Evolutionary conservation across 2,329 filamentous ascomycete species (phyloP), one percentile per base, ranked within the genome.

Genomic region (Phyllosticta paracitricarpa): DNA sequence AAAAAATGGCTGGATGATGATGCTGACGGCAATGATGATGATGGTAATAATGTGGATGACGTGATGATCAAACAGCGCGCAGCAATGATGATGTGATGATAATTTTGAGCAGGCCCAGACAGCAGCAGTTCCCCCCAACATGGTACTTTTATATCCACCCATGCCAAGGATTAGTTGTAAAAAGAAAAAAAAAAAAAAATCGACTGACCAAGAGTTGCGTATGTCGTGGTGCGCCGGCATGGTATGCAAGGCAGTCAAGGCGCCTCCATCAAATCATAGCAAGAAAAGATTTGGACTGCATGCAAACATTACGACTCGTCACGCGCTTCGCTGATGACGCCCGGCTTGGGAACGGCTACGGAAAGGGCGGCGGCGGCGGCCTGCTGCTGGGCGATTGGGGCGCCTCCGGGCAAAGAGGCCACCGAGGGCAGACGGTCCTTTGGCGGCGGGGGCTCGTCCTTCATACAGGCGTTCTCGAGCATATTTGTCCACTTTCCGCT

Each of bases 401-500:
- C 5, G 6, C 6, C 33, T 35, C 69, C 69, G 52, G 69, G 67
- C 53, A 72, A 66, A 12, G 72, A 72, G 56, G 67, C 61, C 17
- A 72, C 68, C 4, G 71, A 72, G 54, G 68, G 66, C 56, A 73
- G 65, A 33, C 73, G 71, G 62, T 75, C 73, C 66, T 77, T 75
- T 56, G 80, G 81, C 30, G 84, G 81, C 17, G 33, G 33, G 59
- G 85, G 83, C 69, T 96, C 91, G 71, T 96, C 92, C 73, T 92
- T 86, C 90, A 97, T 96, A 77, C 94, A 99, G 4, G 92, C 91
- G 71, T 91, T 95, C 73, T 99, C 94, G 35, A 99, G 81, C 82
- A 96, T 92, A 75, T 97, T 97, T 12, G 94, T 99, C 94, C 94
- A 99, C 75, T 97, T 97, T 33, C 94, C 94, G 74, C 91, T 97